Evolutionary conservation across 352 stramenopile genomes (phyloP), one percentile per base, ranked within the genome.

Genomic region (Globisporangium spinosum): DNA sequence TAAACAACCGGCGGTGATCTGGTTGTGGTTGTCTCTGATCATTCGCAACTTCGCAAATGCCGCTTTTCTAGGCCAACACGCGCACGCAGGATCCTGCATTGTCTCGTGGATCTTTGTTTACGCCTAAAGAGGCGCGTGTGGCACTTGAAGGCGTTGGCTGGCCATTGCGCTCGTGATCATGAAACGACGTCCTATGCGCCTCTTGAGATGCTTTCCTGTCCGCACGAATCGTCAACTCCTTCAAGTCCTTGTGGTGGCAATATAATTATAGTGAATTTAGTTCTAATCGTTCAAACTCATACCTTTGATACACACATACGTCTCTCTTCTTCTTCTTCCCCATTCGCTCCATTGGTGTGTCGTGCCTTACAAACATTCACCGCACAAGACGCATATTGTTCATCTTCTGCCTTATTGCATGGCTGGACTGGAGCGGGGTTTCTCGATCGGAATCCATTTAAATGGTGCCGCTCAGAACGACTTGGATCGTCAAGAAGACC

Each of bases 401-500:
- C 38, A 20, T 4, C 38, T 47, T 34, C 20, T 13, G 51, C 38
- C 38, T 58, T 20, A 1, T 20, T 29, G n/a, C 25, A 1, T 32
- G 23, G 6, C 23, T 15, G 20, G 13, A 32, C 22, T 15, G 35
- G 29, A 61, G 29, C 9, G 27, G 20, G 34, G n/a, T 25, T 61
- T 32, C 20, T 22, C 20, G 15, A 38, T 61, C 32, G 29, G 55
- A 47, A 13, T 8, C n/a, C 25, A 32, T 12, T 38, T 69, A 71
- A 20, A 86, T 59, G 47, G 58, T 76, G 23, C 87, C 84, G 43
- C 84, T 92, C 3, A 94, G 78, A 15, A 83, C 84, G 61, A 93
- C 76, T 67, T 94, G 87, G 67, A 94, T 89, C 27, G 84, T 94
- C 23, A 94, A 73, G 72, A 94, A 93, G 35, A 90, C 82, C 68